Percentiles rank a stretch among this genome's conserved stretches.
Conservation (phyloP, 352 stramenopile species). For the Phytopythium litorale region DNA sequence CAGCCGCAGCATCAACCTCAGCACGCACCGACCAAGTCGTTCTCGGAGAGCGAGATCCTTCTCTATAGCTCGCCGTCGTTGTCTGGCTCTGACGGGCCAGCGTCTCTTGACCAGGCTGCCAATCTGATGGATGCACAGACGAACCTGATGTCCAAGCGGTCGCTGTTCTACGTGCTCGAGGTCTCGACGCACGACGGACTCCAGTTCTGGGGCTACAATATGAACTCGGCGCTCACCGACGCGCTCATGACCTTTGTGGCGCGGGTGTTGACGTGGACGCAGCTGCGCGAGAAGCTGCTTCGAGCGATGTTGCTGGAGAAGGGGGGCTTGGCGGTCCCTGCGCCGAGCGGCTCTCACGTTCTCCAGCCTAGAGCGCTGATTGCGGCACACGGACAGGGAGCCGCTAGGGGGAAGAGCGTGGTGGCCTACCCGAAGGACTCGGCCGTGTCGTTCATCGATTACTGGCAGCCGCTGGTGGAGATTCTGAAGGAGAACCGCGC, state of each 20-base stretch:
- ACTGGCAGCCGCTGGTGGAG: conserved; percentile 33
- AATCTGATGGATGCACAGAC: background rate
- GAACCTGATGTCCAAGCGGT: conserved; percentile 31
- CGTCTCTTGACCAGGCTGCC: background rate
- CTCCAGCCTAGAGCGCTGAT: conserved; percentile 62
- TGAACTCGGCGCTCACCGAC: conserved; percentile 61
- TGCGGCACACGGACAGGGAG: conserved; percentile 23
- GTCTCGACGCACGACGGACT: conserved; percentile 56
- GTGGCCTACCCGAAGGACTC: conserved; percentile 45
- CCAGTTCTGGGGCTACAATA: conserved; percentile 73
- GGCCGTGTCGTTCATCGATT: conserved; percentile 55
- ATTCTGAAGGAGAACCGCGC: conserved; percentile 40
- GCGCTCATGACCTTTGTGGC: conserved; percentile 46
- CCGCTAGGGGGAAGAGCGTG: conserved; percentile 23
- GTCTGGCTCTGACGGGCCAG: background rate
- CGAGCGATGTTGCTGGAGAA: conserved; percentile 58
- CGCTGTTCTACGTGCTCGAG: conserved; percentile 75
- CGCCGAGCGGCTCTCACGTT: conserved; percentile 42
- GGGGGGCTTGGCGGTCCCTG: conserved; percentile 37
- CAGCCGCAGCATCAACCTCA: conserved; percentile 1
- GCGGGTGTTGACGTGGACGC: conserved; percentile 65
- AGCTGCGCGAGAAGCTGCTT: conserved; percentile 63
- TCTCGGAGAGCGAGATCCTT: conserved; percentile 57
- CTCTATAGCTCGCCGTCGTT: conserved; percentile 25
- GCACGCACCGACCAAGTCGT: conserved; percentile 10